phyloP scores from a whole-genome alignment of 441 rosid species.

The Populus hybrid region DNA sequence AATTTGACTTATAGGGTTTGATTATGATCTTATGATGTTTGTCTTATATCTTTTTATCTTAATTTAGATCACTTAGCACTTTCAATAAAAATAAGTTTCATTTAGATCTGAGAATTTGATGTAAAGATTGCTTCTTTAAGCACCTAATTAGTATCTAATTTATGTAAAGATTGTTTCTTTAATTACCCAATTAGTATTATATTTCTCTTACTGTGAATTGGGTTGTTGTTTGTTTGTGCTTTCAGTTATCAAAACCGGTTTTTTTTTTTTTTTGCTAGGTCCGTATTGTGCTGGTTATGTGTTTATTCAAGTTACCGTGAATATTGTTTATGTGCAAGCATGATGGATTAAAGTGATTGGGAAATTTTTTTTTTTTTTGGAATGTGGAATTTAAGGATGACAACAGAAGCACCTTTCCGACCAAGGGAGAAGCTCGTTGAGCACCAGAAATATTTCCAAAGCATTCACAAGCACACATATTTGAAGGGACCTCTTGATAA shows the following conservation, averaged over 20 bases:
- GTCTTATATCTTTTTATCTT: not conserved
- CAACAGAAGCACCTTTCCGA: slow-evolving; percentile 57
- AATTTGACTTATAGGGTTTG: not conserved
- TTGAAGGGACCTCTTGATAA: slow-evolving; percentile 74
- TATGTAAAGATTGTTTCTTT: not conserved
- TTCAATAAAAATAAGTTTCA: not conserved
- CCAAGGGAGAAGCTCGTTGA: slow-evolving; percentile 76
- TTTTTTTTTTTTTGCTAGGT: too few species aligned
- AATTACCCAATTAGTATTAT: not conserved
- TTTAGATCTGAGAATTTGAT: not conserved
- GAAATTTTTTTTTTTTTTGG: not conserved
- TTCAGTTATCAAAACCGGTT: not conserved
- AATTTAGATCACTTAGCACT: not conserved
- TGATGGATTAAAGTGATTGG: not conserved
- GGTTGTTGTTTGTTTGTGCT: not conserved
- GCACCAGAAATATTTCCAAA: slow-evolving; percentile 69
- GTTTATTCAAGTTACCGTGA: not conserved
- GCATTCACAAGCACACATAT: slow-evolving; percentile 64
- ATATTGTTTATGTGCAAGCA: not conserved
- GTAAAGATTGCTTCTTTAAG: not conserved
- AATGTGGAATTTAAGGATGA: slow-evolving; percentile 39
- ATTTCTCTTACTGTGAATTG: not conserved
- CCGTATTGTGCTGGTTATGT: too few species aligned
- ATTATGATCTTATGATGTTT: not conserved
- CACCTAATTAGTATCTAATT: not conserved